Base-by-base conservation (phyloP, 2,329 filamentous ascomycete genomes). In the Rhynchosporium secalis region DNA sequence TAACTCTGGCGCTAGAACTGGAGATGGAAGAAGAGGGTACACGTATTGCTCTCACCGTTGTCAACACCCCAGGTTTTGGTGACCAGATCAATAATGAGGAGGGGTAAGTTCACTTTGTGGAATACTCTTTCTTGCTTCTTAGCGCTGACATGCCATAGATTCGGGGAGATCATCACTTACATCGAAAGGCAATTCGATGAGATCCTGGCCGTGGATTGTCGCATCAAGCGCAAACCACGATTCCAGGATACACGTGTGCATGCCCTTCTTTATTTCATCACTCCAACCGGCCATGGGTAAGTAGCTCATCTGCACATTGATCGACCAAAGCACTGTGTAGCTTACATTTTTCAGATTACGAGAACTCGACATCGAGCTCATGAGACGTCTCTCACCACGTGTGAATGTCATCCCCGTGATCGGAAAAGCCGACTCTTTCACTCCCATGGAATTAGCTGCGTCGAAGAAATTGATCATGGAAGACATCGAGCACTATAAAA, bases 381-480 rank as follows among this genome's bases (percentile, higher is more conserved):
- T 99, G 95, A 97, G 94, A 86, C 93, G 95, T 74, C 89, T 99
- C 58, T 96, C 94, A 29, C 95, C 95, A 66, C 92, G 94, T 76
- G 93, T 96, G 79, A 99, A 99, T 78, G 95, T 99, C 71, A 98
- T 99, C 70, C 95, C 95, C 67, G 95, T 99, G 72, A 96, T 99
- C 76, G 95, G 95, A 75, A 96, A 96, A 78, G 95, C 95, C 76
- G 95, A 99, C 77, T 96, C 95, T 20, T 88, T 98, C 68, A 99
- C 95, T 61, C 95, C 95, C 43, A 89, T 91, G 70, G 95, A 99
- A 81, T 84, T 98, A 66, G 95, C 95, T 70, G 95, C 98, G 80
- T 97, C 93, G 71, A 99, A 99, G 87, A 98, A 98, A 84, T 86
- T 99, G 65, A 93, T 99, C 75, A 99, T 99, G 95, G 95, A 98